Conservation (phyloP, 192 early-diverging fungal genomes). For the Rhizophagus prolifer region DNA sequence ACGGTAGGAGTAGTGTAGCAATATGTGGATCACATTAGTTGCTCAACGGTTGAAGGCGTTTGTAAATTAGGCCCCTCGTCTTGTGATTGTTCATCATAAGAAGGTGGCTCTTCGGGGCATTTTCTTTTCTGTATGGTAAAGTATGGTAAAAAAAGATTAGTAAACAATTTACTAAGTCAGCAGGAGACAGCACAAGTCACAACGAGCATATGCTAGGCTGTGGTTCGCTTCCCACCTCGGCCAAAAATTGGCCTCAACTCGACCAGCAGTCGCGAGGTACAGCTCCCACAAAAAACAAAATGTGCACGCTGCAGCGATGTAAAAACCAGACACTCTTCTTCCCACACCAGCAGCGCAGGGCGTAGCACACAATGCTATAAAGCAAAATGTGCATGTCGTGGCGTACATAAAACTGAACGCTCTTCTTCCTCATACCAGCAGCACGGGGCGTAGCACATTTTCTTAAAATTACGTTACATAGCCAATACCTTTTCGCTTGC, state of each 20-base stretch:
- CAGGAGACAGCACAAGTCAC: constrained; percentile 21
- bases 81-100: constrained; percentile 17
- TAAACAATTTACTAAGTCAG: constrained; percentile 23
- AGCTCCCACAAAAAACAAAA: too few relatives aligned
- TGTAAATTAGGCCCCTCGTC: constrained; percentile 8
- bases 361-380: background rate
- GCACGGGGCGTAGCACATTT: background rate
- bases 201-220: constrained; percentile 7
- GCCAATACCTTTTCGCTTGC: background rate
- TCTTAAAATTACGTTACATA: background rate
- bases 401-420: constrained; percentile 1
- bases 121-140: constrained; percentile 11
- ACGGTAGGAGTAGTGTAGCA: constrained; percentile 10
- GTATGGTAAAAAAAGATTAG: constrained; percentile 18
- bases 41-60: constrained; percentile 16
- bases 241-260: too few relatives aligned
- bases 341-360: constrained; percentile 2
- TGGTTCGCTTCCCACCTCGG: too few relatives aligned
- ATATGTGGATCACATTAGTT: background rate
- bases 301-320: constrained; percentile 20
- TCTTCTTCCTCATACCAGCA: constrained; percentile 18
- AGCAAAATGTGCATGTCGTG: background rate
- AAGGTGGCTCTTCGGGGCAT: background rate
- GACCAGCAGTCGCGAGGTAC: too few relatives aligned
- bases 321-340: constrained; percentile 26